Conservation (phyloP, 1,139 yeast species). For the Candida sanyaensis region DNA sequence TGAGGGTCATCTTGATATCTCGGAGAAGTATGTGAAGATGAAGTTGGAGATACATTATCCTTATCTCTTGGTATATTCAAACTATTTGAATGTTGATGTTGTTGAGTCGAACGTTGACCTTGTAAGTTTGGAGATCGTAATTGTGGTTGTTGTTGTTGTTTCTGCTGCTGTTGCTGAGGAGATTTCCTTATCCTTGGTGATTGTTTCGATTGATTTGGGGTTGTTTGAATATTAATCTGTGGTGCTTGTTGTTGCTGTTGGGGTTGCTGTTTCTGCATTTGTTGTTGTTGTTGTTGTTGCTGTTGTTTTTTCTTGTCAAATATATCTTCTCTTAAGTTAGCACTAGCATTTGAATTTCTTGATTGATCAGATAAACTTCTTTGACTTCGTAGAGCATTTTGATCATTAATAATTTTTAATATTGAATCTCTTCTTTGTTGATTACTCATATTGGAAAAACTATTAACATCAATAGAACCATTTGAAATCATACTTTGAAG, state of each 20-base stretch:
- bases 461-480: conserved; percentile 39
- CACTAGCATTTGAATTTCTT: conserved; percentile 8
- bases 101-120: background rate
- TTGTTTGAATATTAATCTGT: background rate
- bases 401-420: conserved; percentile 38
- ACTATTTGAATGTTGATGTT: background rate
- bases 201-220: conserved; percentile 1
- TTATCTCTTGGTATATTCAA: conserved; percentile 9
- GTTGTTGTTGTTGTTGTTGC: conserved; percentile 11
- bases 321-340: conserved; percentile 45
- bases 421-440: conserved; percentile 48
- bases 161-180: conserved; percentile 9
- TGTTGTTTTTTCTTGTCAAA: conserved; percentile 29
- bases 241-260: conserved; percentile 9
- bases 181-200: conserved; percentile 1
- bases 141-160: conserved; percentile 2
- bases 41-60: conserved; percentile 31
- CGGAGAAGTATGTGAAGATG: conserved; percentile 34
- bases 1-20: conserved; percentile 40
- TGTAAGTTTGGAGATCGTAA: conserved; percentile 1
- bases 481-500: conserved; percentile 38
- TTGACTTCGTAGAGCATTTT: conserved; percentile 21
- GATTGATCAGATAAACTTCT: conserved; percentile 12
- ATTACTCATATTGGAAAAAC: conserved; percentile 34
- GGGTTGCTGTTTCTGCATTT: background rate